Conservation (phyloP, 768 basidiomycete species). For the Mycena capillaripes region DNA sequence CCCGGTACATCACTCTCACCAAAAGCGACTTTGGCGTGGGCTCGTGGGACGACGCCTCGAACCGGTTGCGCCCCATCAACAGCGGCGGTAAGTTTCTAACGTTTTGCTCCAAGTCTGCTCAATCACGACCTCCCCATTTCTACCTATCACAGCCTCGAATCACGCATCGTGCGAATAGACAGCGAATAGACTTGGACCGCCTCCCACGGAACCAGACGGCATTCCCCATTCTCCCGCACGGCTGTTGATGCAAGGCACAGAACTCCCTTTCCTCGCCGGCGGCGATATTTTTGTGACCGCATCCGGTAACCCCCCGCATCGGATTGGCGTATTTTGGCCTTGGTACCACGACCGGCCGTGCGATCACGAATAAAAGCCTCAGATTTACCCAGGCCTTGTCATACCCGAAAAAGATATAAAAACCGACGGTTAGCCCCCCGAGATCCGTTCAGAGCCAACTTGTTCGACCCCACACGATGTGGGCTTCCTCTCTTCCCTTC, state of each 20-base stretch:
- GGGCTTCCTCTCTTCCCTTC: conserved; percentile 20
- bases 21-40: not conserved
- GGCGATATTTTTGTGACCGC: conserved; percentile 4
- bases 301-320: not conserved
- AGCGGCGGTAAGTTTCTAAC: not conserved
- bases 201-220: not conserved
- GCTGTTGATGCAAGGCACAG: not conserved
- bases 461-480: conserved; percentile 5
- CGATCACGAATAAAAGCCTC: not conserved
- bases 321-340: conserved; percentile 2
- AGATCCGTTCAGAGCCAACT: conserved; percentile 1
- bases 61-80: not conserved
- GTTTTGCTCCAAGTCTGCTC: not conserved
- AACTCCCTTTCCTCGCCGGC: not conserved
- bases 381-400: not conserved
- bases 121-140: conserved; percentile 7
- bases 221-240: not conserved
- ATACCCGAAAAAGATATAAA: not conserved
- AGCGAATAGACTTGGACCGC: not conserved
- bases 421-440: not conserved
- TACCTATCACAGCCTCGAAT: not conserved
- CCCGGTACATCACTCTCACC: not conserved
- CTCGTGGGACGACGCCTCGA: not conserved
- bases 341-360: not conserved
- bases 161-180: not conserved